phyloP scores from a whole-genome alignment of 192 early-diverging fungal genomes.

The Umbelopsis vinacea region DNA sequence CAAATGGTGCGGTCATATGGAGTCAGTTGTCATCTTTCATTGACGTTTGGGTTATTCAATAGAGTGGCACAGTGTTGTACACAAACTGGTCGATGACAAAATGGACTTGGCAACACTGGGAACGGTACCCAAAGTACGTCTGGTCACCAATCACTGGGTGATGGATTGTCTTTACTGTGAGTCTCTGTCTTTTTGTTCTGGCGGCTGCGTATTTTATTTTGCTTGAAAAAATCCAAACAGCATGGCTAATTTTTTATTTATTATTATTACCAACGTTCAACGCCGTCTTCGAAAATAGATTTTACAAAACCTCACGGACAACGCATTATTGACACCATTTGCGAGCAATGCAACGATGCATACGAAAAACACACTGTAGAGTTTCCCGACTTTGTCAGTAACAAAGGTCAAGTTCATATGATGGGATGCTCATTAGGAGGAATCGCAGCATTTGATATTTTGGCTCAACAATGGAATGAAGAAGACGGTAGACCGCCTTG shows the following conservation, averaged over 20 bases:
- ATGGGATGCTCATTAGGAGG: constrained; percentile 72
- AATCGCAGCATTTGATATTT: constrained; percentile 66
- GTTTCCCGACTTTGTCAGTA: constrained; percentile 54
- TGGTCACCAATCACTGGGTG: constrained; percentile 52
- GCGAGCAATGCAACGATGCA: constrained; percentile 55
- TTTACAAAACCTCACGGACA: constrained; percentile 56
- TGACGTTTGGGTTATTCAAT: background rate
- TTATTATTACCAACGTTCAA: background rate
- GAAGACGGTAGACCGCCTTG: constrained; percentile 33
- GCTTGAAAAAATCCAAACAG: background rate
- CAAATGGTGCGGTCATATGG: too few relatives aligned
- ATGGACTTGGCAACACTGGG: constrained; percentile 44
- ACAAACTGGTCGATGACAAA: constrained; percentile 45
- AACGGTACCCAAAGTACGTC: constrained; percentile 52
- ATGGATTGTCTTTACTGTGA: constrained; percentile 50
- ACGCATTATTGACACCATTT: constrained; percentile 57
- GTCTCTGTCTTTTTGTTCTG: background rate
- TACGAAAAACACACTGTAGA: constrained; percentile 49
- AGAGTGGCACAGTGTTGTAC: constrained; percentile 51
- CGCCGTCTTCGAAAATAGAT: constrained; percentile 21
- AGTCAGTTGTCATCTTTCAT: background rate
- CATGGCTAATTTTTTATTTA: background rate
- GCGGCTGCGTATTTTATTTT: background rate
- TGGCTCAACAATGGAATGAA: constrained; percentile 46
- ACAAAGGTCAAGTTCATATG: constrained; percentile 56